A percentile compares a stretch with the other conserved stretches of the same genome.
These are phyloP conservation scores for Trypanosoma lewisi DNA, from an alignment of 208 protist species.

Conservation along the genomic window DNA sequence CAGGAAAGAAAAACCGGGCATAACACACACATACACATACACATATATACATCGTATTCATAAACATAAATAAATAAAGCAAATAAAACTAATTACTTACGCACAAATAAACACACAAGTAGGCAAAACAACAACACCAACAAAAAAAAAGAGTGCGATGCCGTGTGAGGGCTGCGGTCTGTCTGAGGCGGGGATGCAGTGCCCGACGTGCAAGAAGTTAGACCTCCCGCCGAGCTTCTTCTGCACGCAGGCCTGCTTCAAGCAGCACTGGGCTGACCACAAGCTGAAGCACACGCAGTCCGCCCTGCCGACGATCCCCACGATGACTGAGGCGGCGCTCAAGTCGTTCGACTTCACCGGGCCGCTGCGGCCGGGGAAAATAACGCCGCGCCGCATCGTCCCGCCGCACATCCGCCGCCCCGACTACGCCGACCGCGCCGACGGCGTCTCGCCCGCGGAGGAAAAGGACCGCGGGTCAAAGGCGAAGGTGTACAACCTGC, in stretches of 20 bases:
- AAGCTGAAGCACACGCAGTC: conserved; percentile 84
- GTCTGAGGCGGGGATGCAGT: conserved; percentile 75
- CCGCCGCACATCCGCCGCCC: conserved; percentile 69
- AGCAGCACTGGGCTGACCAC: conserved; percentile 82
- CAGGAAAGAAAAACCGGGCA: too few species aligned
- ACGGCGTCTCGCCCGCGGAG: conserved; percentile 73
- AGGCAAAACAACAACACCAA: conserved; percentile 2
- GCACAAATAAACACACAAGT: background rate
- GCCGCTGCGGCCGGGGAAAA: conserved; percentile 75
- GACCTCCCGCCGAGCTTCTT: conserved; percentile 88
- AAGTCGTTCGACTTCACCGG: conserved; percentile 83
- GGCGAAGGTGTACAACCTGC: conserved; percentile 72
- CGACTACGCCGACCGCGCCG: conserved; percentile 85
- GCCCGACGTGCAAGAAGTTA: conserved; percentile 90
- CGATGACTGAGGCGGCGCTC: conserved; percentile 76
- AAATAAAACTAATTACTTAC: background rate
- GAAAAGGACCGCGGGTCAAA: conserved; percentile 72
- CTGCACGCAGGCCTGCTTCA: conserved; percentile 88
- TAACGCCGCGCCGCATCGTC: conserved; percentile 79
- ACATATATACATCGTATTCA: too few species aligned
- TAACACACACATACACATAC: too few species aligned
- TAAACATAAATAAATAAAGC: too few species aligned
- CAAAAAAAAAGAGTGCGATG: conserved; percentile 27
- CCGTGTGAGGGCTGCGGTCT: conserved; percentile 86
- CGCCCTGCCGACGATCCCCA: conserved; percentile 73